These are phyloP conservation scores for Crithidia expoeki DNA, from an alignment of 208 protist species.

Conservation along the genomic window DNA sequence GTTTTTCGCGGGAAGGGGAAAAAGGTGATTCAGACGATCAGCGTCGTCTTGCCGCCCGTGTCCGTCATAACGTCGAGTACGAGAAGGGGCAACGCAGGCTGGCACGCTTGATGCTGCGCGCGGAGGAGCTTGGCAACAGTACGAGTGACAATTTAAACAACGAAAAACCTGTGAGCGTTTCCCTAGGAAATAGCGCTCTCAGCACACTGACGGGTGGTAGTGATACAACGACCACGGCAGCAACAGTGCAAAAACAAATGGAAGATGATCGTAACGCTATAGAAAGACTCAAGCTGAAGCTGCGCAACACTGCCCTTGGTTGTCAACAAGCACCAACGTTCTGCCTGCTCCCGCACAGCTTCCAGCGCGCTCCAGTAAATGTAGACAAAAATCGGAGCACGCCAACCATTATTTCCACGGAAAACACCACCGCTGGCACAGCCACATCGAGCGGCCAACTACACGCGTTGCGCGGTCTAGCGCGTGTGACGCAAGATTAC, in stretches of 20 bases:
- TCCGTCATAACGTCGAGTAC: constrained; percentile 31
- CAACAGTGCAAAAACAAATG: background rate
- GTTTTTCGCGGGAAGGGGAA: background rate
- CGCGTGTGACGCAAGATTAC: constrained; percentile 46
- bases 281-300: constrained; percentile 9
- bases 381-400: background rate
- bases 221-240: background rate
- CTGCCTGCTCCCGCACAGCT: constrained; percentile 41
- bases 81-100: constrained; percentile 26
- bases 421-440: background rate
- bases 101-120: background rate
- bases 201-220: background rate
- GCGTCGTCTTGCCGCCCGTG: background rate
- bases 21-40: background rate
- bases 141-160: background rate
- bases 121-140: background rate
- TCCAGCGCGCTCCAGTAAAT: constrained; percentile 19
- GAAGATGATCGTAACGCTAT: background rate
- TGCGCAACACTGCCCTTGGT: constrained; percentile 9
- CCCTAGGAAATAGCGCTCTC: background rate
- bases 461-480: constrained; percentile 26
- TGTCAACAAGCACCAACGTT: constrained; percentile 33
- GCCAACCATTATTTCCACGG: too few relatives aligned
- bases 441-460: background rate
- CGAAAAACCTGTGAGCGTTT: background rate